phyloP scores from a whole-genome alignment of 1,284 basidiomycete species.

The Leccinum griseonigrum region DNA sequence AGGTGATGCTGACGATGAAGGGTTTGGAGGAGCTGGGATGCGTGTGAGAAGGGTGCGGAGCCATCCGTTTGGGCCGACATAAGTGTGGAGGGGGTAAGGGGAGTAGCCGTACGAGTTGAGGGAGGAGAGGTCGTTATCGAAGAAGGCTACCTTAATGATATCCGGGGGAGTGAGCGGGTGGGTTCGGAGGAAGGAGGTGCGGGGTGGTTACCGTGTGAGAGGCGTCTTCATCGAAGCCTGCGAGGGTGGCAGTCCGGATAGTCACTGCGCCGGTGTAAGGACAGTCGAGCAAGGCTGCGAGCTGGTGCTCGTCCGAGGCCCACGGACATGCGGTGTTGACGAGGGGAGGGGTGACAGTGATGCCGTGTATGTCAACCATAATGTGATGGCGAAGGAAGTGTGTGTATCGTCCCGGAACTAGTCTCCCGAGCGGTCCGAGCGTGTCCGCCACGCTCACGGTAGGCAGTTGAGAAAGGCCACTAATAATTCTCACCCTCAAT shows the following conservation, averaged over 20 bases:
- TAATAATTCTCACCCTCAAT: too few relatives aligned
- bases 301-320: constrained; percentile 65
- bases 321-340: constrained; percentile 77
- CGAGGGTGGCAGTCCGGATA: constrained; percentile 68
- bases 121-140: constrained; percentile 47
- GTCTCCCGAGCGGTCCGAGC: too few relatives aligned
- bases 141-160: constrained; percentile 53
- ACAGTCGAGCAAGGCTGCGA: constrained; percentile 61
- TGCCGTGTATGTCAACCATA: constrained; percentile 40
- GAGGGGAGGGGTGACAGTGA: constrained; percentile 54
- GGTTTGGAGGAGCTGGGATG: constrained; percentile 47
- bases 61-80: constrained; percentile 51
- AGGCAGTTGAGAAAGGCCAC: too few relatives aligned
- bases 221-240: constrained; percentile 63
- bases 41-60: constrained; percentile 49
- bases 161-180: constrained; percentile 3
- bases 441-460: too few relatives aligned
- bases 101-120: constrained; percentile 83
- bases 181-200: constrained; percentile 13
- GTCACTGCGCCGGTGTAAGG: constrained; percentile 72
- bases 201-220: constrained; percentile 48
- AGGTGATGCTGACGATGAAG: constrained; percentile 74
- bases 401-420: too few relatives aligned
- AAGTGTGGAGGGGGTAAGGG: constrained; percentile 61
- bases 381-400: too few relatives aligned